phyloP scores from a whole-genome alignment of 441 rosid species.

The Croton setiger region DNA sequence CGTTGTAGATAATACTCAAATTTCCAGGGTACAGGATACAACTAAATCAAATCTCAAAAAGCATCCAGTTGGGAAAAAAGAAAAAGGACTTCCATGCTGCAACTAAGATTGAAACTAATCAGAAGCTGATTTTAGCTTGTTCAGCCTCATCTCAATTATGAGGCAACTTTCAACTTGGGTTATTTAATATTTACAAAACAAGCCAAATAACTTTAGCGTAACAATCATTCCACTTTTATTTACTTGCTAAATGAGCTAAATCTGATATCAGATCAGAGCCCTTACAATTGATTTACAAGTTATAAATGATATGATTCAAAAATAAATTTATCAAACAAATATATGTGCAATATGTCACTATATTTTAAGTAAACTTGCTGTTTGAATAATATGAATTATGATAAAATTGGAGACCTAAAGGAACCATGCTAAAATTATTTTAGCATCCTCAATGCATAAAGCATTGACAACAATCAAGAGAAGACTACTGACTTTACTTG shows the following conservation, averaged over 20 bases:
- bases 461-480: not conserved
- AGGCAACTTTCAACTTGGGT: not conserved
- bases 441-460: not conserved
- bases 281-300: not conserved
- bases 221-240: not conserved
- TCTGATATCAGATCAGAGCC: not conserved
- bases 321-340: not conserved
- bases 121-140: not conserved
- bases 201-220: not conserved
- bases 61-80: not conserved
- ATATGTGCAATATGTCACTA: not conserved
- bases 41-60: too few relatives aligned
- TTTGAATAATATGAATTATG: not conserved
- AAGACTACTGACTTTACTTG: not conserved
- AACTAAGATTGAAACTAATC: not conserved
- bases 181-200: not conserved
- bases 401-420: not conserved
- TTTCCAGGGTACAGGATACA: too few relatives aligned
- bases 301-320: not conserved
- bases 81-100: not conserved
- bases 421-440: not conserved
- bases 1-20: too few relatives aligned
- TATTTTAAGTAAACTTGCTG: not conserved
- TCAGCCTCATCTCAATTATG: not conserved
- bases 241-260: not conserved